Evolutionary conservation across 352 stramenopile species (phyloP).

Genomic region (Phytophthora cryptogea): DNA sequence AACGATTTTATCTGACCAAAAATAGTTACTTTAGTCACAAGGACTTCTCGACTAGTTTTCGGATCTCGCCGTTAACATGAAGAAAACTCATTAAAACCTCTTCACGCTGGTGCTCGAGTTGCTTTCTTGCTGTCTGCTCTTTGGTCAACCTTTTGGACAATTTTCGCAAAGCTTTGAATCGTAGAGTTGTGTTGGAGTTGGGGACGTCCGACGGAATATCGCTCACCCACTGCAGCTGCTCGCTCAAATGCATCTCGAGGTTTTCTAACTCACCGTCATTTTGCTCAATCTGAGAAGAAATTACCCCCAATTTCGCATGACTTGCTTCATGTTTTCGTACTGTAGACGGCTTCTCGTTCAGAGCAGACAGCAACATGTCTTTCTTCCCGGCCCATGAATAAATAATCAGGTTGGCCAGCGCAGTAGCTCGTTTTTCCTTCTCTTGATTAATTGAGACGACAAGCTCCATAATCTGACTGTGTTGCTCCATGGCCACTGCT

Average conservation of each 20-base stretch:
- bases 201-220: slow-evolving; percentile 6
- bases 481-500: slow-evolving; percentile 19
- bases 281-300: slow-evolving; percentile 24
- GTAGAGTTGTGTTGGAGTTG: slow-evolving; percentile 6
- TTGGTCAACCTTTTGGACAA: slow-evolving; percentile 18
- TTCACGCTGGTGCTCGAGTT: slow-evolving; percentile 13
- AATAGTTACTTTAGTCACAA: neutral
- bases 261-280: slow-evolving; percentile 17
- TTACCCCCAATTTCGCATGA: slow-evolving; percentile 12
- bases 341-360: slow-evolving; percentile 6
- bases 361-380: slow-evolving; percentile 7
- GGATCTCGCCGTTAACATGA: slow-evolving; percentile 8
- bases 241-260: slow-evolving; percentile 20
- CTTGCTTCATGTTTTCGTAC: neutral
- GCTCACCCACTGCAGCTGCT: slow-evolving; percentile 24
- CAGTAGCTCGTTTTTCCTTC: slow-evolving; percentile 18
- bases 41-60: slow-evolving; percentile 10
- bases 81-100: slow-evolving; percentile 8
- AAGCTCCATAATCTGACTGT: slow-evolving; percentile 31
- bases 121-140: slow-evolving; percentile 21
- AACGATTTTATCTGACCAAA: neutral
- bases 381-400: slow-evolving; percentile 13
- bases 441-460: slow-evolving; percentile 29
- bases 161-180: slow-evolving; percentile 16
- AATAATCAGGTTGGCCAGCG: slow-evolving; percentile 23